Evolutionary conservation across 805 yeast species (phyloP).

Genomic region (Wickerhamiella sorbophila): DNA sequence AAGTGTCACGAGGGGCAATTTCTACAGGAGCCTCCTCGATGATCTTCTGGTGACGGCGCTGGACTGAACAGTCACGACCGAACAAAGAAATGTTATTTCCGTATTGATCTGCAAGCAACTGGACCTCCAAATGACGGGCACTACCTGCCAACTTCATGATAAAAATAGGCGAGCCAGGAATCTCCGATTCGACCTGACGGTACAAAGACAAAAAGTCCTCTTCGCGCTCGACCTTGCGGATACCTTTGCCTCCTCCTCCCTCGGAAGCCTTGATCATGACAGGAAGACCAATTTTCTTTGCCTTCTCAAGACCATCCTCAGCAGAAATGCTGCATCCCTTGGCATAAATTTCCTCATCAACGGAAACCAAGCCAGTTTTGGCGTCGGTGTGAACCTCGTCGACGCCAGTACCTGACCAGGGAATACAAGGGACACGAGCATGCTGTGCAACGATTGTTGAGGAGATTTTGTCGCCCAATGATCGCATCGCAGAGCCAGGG

Average conservation of each 20-base stretch:
- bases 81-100: constrained; percentile 94
- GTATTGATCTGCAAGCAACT: constrained; percentile 92
- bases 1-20: constrained; percentile 74
- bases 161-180: constrained; percentile 97
- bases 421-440: constrained; percentile 95
- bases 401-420: constrained; percentile 99
- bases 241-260: constrained; percentile 99
- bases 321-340: constrained; percentile 80
- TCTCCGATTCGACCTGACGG: constrained; percentile 91
- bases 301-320: constrained; percentile 78
- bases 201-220: constrained; percentile 63
- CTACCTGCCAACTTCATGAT: constrained; percentile 95
- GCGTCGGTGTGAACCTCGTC: constrained; percentile 60
- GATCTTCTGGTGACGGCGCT: constrained; percentile 97
- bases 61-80: constrained; percentile 99
- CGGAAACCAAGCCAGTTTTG: constrained; percentile 70
- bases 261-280: constrained; percentile 98
- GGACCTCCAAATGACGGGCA: constrained; percentile 97
- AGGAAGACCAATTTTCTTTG: constrained; percentile 85
- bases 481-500: constrained; percentile 98
- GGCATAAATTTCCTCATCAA: constrained; percentile 65
- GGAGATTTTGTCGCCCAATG: constrained; percentile 96
- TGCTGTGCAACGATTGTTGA: constrained; percentile 98
- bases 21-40: constrained; percentile 99
- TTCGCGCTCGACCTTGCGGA: constrained; percentile 83